phyloP scores from a whole-genome alignment of 2,329 filamentous ascomycete species.

The Macrophomina tecta region DNA sequence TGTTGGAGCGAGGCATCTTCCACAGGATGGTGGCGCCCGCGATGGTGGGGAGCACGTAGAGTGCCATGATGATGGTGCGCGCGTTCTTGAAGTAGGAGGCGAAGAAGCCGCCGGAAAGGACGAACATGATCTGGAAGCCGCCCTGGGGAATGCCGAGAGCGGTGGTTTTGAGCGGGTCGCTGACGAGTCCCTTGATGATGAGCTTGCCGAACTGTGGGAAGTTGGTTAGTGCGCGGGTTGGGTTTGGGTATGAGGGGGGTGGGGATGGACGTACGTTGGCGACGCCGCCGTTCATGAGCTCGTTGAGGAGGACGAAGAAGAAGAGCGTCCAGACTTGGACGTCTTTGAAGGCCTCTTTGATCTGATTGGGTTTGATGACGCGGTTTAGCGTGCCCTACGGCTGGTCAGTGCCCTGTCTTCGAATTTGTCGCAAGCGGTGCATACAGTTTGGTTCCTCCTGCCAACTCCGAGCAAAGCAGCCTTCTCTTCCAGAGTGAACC shows the following conservation, averaged over 20 bases:
- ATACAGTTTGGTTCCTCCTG: constrained; percentile 43
- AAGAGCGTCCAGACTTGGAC: constrained; percentile 55
- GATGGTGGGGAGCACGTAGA: constrained; percentile 60
- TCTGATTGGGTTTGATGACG: constrained; percentile 56
- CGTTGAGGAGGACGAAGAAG: constrained; percentile 58
- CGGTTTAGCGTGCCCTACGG: constrained; percentile 52
- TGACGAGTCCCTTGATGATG: constrained; percentile 59
- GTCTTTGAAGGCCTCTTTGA: constrained; percentile 55
- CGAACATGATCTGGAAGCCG: constrained; percentile 60
- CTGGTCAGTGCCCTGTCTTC: not conserved
- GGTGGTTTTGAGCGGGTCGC: constrained; percentile 54
- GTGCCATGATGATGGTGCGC: constrained; percentile 59
- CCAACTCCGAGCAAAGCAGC: constrained; percentile 50
- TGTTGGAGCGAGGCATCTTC: constrained; percentile 52
- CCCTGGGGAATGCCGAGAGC: constrained; percentile 62
- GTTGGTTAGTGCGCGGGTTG: too few relatives aligned
- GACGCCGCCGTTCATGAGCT: constrained; percentile 60
- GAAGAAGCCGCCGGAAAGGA: constrained; percentile 59
- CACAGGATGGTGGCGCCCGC: constrained; percentile 58
- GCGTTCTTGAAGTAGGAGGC: constrained; percentile 59
- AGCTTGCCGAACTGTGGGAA: constrained; percentile 55
- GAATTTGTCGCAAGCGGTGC: not conserved
- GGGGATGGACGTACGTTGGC: constrained; percentile 46
- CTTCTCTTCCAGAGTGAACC: constrained; percentile 53
- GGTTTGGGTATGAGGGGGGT: too few relatives aligned